Evolutionary conservation across 2,329 filamentous ascomycete species (phyloP).

Genomic region (Xylaria sp.): DNA sequence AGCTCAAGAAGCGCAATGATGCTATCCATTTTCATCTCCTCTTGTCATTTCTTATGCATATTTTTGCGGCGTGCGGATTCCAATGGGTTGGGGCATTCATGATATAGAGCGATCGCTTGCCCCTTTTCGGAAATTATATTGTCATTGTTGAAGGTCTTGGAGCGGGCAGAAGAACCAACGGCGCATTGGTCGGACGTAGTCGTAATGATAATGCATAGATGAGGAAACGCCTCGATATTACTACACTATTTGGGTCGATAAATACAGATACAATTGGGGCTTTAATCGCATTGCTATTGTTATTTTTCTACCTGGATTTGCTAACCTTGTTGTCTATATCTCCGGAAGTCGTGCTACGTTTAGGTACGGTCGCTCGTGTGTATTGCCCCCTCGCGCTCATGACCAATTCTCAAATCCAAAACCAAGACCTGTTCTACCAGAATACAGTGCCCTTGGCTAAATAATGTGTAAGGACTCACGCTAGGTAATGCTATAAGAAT

Average conservation of each 20-base stretch:
- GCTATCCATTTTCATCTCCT: background rate
- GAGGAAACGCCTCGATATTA: constrained; percentile 16
- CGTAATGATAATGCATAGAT: constrained; percentile 33
- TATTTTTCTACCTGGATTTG: too few species aligned
- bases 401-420: too few species aligned
- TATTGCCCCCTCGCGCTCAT: too few species aligned
- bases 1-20: constrained; percentile 38
- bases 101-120: constrained; percentile 37
- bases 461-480: too few species aligned
- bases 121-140: constrained; percentile 23
- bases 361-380: too few species aligned
- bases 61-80: constrained; percentile 33
- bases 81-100: constrained; percentile 29
- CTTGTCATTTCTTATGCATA: constrained; percentile 30
- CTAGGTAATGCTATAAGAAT: too few species aligned
- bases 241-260: constrained; percentile 19
- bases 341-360: too few species aligned
- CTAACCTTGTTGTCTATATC: too few species aligned
- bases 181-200: constrained; percentile 6
- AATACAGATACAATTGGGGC: constrained; percentile 18
- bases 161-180: constrained; percentile 9
- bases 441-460: too few species aligned
- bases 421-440: too few species aligned
- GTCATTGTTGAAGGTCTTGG: constrained; percentile 10
- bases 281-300: background rate